A percentile compares a stretch with the other conserved stretches of the same genome.
phyloP scores from a whole-genome alignment of 2,329 filamentous ascomycete species.

The Monascus ruber region DNA sequence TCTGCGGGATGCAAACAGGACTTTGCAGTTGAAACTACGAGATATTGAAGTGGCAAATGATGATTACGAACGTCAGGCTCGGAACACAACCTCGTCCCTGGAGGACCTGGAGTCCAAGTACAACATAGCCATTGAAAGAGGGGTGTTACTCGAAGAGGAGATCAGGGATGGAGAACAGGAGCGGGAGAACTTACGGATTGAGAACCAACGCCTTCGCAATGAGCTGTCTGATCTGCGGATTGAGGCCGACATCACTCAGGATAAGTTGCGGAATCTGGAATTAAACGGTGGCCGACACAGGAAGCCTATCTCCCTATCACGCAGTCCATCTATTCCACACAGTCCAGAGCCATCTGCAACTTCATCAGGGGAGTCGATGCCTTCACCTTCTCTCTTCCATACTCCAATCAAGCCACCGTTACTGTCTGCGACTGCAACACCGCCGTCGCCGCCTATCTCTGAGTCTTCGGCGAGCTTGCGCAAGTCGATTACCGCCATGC shows the following conservation, averaged over 20 bases:
- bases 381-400: conserved; percentile 80
- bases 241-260: conserved; percentile 84
- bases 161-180: conserved; percentile 86
- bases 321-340: conserved; percentile 41
- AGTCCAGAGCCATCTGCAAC: conserved; percentile 60
- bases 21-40: conserved; percentile 69
- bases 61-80: conserved; percentile 91
- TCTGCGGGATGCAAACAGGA: conserved; percentile 72
- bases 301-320: conserved; percentile 40
- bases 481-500: conserved; percentile 41
- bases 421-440: conserved; percentile 60
- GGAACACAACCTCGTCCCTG: conserved; percentile 88
- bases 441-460: conserved; percentile 87
- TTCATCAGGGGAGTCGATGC: conserved; percentile 70
- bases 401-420: conserved; percentile 62
- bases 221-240: conserved; percentile 90
- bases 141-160: conserved; percentile 90
- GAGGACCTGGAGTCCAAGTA: conserved; percentile 97
- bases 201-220: conserved; percentile 77
- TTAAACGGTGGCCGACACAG: conserved; percentile 39
- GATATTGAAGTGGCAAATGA: conserved; percentile 98
- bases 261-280: conserved; percentile 73
- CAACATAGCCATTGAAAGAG: conserved; percentile 83
- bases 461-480: conserved; percentile 59
- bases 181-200: conserved; percentile 76